Base-by-base conservation (phyloP, 2,329 filamentous ascomycete genomes). In the Trichoderma lentiforme region DNA sequence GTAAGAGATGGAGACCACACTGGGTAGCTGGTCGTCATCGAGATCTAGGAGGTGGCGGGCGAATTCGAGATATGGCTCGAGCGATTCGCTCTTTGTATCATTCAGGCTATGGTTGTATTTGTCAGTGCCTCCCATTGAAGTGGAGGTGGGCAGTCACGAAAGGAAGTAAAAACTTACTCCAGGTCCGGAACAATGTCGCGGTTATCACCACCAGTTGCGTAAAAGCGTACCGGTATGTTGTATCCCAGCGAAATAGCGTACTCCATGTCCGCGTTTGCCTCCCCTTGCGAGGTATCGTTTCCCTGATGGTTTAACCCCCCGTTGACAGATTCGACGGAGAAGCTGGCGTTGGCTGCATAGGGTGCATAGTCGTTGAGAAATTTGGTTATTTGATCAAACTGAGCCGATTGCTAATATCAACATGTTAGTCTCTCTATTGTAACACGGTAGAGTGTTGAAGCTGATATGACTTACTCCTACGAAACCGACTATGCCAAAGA, bases 1-100 rank as follows among this genome's bases (percentile, higher is more conserved):
- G 77, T 93, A 93, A 0, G 90, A 93, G n/a, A 90, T 91, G 53
- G 86, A 87, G 56, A 93, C 84, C 21, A 92, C 87, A 4, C 87
- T 85, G 0, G 92, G 91, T 0, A 93, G 82, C 21, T 87, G 78
- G 3, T 83, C 78, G 72, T 88, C 85, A 1, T 83, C 79, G 24
- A 90, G 84, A 24, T 82, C 78, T 3, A 92, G 81, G 11, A 93
- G 83, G 77, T 90, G 87, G 71, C 86, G 84, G 6, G 91, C 84
- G 79, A 91, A 90, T 18, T 86, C 86, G 3, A 93, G 83, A 78
- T 90, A 93, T 0, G 90, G 90, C 81, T 93, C 91, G 75, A 92
- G 90, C 11, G 82, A 60, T 2, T 47, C 11, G 18, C 47, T 43
- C 12, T 24, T 6, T 28, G 34, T 58, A n/a, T 68, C 65, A 12